Evolutionary conservation across 768 basidiomycete genomes (phyloP).

Genomic region (Royoungia palumana): DNA sequence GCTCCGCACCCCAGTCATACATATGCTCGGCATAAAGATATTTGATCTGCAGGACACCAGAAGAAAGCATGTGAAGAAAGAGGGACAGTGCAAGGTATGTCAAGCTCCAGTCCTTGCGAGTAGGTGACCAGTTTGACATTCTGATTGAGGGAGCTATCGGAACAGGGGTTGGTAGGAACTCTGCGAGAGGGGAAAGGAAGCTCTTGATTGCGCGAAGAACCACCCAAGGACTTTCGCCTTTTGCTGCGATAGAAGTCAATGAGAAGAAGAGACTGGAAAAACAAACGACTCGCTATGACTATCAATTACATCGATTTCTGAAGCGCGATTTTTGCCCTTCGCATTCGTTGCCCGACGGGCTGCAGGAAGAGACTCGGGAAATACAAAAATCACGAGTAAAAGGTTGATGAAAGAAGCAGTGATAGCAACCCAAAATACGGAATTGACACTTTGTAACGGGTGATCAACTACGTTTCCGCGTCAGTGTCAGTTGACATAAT

Average conservation of each 20-base stretch:
- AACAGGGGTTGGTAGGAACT: conserved; percentile 61
- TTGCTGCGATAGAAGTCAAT: not conserved
- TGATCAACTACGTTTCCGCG: conserved; percentile 21
- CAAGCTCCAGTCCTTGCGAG: conserved; percentile 68
- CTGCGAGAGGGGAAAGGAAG: conserved; percentile 60
- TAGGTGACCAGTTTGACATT: conserved; percentile 62
- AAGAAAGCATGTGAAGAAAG: conserved; percentile 62
- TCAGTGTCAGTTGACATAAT: conserved; percentile 6
- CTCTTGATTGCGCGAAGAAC: conserved; percentile 34
- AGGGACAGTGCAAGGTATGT: conserved; percentile 61
- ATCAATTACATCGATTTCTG: conserved; percentile 8
- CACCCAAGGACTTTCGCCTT: conserved; percentile 7
- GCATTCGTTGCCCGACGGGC: conserved; percentile 24
- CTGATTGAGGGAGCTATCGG: conserved; percentile 40
- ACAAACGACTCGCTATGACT: conserved; percentile 9
- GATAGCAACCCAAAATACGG: conserved; percentile 54
- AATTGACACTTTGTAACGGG: conserved; percentile 38
- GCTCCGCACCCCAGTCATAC: conserved; percentile 63
- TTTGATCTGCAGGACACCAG: conserved; percentile 71
- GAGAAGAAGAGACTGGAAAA: not conserved
- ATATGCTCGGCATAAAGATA: conserved; percentile 76
- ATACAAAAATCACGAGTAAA: conserved; percentile 57
- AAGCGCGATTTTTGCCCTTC: conserved; percentile 31
- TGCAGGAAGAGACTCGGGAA: conserved; percentile 51
- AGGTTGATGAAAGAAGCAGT: conserved; percentile 45